These are phyloP conservation scores for Phytophthora litchii DNA, from an alignment of 352 stramenopile genomes.

Conservation along the genomic window DNA sequence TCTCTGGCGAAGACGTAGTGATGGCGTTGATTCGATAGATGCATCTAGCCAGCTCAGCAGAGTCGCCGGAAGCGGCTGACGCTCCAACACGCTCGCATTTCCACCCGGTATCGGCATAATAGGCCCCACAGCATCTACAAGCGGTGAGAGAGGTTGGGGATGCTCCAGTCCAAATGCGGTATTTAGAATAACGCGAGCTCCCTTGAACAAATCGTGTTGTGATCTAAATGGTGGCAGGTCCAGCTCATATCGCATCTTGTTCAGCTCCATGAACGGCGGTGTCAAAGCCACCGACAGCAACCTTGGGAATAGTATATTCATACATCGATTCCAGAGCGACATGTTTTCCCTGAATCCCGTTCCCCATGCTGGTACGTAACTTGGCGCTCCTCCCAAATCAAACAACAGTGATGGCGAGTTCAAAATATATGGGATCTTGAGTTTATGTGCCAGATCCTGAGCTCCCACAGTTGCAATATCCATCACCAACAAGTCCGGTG, in stretches of 20 bases:
- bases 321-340: constrained; percentile 89
- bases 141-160: constrained; percentile 71
- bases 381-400: constrained; percentile 69
- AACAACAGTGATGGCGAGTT: constrained; percentile 90
- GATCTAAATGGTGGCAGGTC: constrained; percentile 73
- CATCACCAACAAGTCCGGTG: constrained; percentile 73
- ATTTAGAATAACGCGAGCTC: constrained; percentile 84
- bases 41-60: constrained; percentile 52
- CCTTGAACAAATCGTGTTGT: constrained; percentile 90
- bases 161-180: constrained; percentile 90
- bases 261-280: constrained; percentile 89
- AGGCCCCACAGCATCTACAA: constrained; percentile 79
- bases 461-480: constrained; percentile 86
- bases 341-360: constrained; percentile 83
- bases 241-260: constrained; percentile 85
- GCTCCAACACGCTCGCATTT: constrained; percentile 41
- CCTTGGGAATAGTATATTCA: constrained; percentile 90
- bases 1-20: constrained; percentile 35
- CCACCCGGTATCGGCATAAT: constrained; percentile 58
- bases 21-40: constrained; percentile 21
- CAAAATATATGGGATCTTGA: constrained; percentile 75
- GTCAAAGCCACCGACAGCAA: constrained; percentile 86
- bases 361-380: constrained; percentile 86
- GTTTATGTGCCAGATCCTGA: constrained; percentile 79
- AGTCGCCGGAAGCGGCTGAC: constrained; percentile 32